Evolutionary conservation across 345 rosid genomes (phyloP), one percentile per base, ranked within the genome.

Genomic region (Moringa oleifera): DNA sequence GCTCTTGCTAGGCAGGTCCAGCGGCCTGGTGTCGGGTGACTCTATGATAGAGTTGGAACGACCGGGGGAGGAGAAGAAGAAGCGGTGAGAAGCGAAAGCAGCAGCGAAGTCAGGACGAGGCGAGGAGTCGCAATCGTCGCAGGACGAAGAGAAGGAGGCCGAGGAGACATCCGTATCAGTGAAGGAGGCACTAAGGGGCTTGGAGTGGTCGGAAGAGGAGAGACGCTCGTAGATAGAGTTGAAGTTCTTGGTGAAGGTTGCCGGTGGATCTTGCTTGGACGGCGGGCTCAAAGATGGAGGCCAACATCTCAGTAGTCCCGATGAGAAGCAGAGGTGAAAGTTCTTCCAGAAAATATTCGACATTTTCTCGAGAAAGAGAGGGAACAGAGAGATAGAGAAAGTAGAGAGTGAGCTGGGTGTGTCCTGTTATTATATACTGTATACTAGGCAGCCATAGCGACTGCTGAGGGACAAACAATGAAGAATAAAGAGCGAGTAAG

Each of bases 1-100:
- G 33, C 49, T 25, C 67, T 18, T 9, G 50, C 37, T 67, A 20
- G 47, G 9, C 51, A 18, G 58, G 20, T 31, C 47, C 36, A 17
- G 47, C 12, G 59, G 62, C 25, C 47, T 63, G 56, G 62, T 17
- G 37, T 62, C 67, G 11, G 75, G 61, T 7, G 95, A 81, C 70
- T 87, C 90, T 4, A 81, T 67, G 68, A 93, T 90, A 73, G 98
- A 84, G 79, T 90, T 93, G 69, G 98, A 90, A 0, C 65, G 80
- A 58, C 97, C 98, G 0, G 97, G 98, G 19, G 94, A 90, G 68
- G 98, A 86, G 82, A 85, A 82, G 77, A 93, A 93, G 77, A 92
- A 85, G 65, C 97, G 93, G n/a, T 74, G 88, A 49, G 98, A 89
- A 59, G 96, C 93, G n/a, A 79, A 81, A 18, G 83, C 68, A 55